A percentile compares a stretch with the other conserved stretches of the same genome.
These are phyloP conservation scores for Pseudonectria foliicola DNA, from an alignment of 2,329 filamentous ascomycete genomes.

Conservation along the genomic window DNA sequence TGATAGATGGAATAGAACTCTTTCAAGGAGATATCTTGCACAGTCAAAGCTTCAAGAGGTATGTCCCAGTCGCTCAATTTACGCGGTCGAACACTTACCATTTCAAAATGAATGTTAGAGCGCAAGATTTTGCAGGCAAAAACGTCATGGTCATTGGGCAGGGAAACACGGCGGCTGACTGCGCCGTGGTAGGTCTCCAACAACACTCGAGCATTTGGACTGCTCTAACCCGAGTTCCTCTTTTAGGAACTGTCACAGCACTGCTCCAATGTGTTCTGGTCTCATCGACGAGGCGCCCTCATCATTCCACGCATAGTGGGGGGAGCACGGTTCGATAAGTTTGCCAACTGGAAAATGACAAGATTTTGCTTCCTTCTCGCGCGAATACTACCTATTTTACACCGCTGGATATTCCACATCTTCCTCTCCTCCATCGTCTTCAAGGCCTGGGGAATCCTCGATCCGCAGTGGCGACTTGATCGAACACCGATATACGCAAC, in stretches of 20 bases:
- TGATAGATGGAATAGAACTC: slow-evolving; percentile 11
- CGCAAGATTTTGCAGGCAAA: slow-evolving; percentile 12
- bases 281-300: slow-evolving; percentile 16
- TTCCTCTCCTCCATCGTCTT: slow-evolving; percentile 8
- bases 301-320: slow-evolving; percentile 14
- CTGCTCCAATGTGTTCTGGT: slow-evolving; percentile 15
- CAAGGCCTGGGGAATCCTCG: slow-evolving; percentile 10
- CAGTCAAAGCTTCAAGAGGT: slow-evolving; percentile 19
- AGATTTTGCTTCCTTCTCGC: slow-evolving; percentile 11
- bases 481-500: slow-evolving; percentile 7
- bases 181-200: slow-evolving; percentile 14
- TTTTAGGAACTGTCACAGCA: slow-evolving; percentile 11
- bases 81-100: rapidly evolving
- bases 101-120: slow-evolving; percentile 1
- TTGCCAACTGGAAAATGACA: slow-evolving; percentile 14
- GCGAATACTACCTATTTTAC: slow-evolving; percentile 8
- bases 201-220: too few species aligned
- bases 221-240: too few species aligned
- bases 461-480: slow-evolving; percentile 12
- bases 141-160: slow-evolving; percentile 20
- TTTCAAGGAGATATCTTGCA: slow-evolving; percentile 17
- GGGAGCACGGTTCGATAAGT: slow-evolving; percentile 13
- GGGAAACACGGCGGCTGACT: slow-evolving; percentile 21
- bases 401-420: slow-evolving; percentile 8
- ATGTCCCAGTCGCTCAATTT: too few species aligned